Evolutionary conservation across 805 yeast species (phyloP).

Genomic region (Phaffomyces opuntiae): DNA sequence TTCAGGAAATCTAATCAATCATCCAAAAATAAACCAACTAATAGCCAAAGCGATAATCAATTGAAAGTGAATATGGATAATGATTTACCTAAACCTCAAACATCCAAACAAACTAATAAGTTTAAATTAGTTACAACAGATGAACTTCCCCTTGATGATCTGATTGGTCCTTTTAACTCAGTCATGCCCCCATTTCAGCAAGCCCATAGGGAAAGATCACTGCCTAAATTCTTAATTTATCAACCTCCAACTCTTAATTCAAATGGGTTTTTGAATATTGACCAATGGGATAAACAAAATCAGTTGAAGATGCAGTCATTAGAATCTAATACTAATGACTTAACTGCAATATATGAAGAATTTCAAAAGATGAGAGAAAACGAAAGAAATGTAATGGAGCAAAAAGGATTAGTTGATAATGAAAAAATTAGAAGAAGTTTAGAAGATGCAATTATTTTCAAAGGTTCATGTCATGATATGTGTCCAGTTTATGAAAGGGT

Average conservation of each 20-base stretch:
- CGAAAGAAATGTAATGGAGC: conserved; percentile 77
- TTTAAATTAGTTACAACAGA: background rate
- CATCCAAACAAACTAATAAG: background rate
- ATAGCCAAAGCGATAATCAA: background rate
- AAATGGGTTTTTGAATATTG: conserved; percentile 23
- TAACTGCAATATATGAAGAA: conserved; percentile 68
- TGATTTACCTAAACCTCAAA: background rate
- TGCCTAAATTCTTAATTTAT: conserved; percentile 30
- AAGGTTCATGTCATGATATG: conserved; percentile 89
- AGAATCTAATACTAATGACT: conserved; percentile 48
- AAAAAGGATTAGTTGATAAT: conserved; percentile 75
- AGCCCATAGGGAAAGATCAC: conserved; percentile 16
- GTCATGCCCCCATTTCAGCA: conserved; percentile 5
- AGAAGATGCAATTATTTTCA: conserved; percentile 81
- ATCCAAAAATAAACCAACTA: background rate
- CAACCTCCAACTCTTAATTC: conserved; percentile 30
- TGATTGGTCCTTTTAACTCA: conserved; percentile 21
- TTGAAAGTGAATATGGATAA: background rate
- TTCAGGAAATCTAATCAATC: background rate
- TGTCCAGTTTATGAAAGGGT: conserved; percentile 92
- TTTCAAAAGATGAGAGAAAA: conserved; percentile 64
- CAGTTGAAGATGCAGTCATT: conserved; percentile 52
- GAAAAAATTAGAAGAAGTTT: conserved; percentile 76
- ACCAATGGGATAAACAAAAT: conserved; percentile 71
- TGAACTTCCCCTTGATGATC: conserved; percentile 10